Evolutionary conservation across 371 early-diverging fungal genomes (phyloP).

Genomic region (Lichtheimia ornata): DNA sequence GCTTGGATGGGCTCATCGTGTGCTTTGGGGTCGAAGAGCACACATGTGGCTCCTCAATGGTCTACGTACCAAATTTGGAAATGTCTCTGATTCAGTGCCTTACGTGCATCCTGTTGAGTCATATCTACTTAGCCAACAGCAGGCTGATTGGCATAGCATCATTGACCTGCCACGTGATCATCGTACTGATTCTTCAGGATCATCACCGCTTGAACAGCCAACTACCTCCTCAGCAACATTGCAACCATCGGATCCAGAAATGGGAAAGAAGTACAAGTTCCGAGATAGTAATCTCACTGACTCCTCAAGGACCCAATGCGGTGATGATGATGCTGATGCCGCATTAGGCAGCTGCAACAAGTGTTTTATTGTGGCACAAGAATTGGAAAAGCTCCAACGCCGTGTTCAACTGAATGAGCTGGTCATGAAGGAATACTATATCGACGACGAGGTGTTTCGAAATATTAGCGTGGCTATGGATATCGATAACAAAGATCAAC

Average conservation of each 20-base stretch:
- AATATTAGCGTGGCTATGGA: constrained; percentile 3
- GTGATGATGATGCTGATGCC: neutral
- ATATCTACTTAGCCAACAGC: neutral
- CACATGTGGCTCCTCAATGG: constrained; percentile 13
- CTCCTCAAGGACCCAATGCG: neutral
- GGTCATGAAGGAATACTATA: constrained; percentile 33
- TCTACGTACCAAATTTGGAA: constrained; percentile 11
- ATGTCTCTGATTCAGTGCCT: neutral
- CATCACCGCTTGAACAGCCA: too few relatives aligned
- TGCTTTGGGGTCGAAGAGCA: constrained; percentile 22
- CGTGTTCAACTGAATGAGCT: constrained; percentile 31
- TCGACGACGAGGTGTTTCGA: constrained; percentile 40
- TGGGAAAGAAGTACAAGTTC: neutral
- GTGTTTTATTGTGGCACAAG: neutral
- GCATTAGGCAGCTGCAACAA: too few relatives aligned
- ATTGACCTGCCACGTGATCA: too few relatives aligned
- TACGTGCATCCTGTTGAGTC: neutral
- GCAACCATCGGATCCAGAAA: neutral
- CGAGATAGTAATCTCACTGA: neutral
- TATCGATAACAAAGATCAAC: neutral
- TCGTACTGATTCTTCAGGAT: too few relatives aligned
- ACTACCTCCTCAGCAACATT: too few relatives aligned
- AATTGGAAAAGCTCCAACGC: constrained; percentile 12
- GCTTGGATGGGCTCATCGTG: constrained; percentile 35
- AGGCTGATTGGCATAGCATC: neutral